These are phyloP conservation scores for Erigeron philadelphicus DNA, from an alignment of 140 eudicot species.

Conservation along the genomic window DNA sequence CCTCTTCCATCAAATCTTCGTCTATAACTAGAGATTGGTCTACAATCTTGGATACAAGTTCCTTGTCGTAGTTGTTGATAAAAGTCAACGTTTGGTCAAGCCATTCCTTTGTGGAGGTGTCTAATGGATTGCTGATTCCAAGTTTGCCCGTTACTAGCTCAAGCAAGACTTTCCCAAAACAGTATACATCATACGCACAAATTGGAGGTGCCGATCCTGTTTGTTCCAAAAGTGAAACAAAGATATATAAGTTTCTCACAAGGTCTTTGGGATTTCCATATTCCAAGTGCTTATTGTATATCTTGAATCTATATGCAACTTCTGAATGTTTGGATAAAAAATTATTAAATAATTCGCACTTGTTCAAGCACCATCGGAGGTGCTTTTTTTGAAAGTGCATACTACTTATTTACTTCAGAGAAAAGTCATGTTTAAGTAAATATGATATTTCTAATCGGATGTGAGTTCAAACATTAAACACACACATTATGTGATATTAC, in stretches of 20 bases:
- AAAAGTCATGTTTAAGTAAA: background rate
- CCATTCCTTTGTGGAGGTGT: conserved; percentile 48
- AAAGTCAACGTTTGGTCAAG: conserved; percentile 41
- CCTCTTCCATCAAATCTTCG: conserved; percentile 77
- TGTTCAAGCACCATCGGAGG: too few relatives aligned
- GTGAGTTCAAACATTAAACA: background rate
- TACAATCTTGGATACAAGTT: conserved; percentile 47
- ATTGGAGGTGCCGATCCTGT: conserved; percentile 48
- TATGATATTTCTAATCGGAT: background rate
- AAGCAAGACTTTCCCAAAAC: conserved; percentile 76
- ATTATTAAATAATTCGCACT: too few relatives aligned
- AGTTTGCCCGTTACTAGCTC: conserved; percentile 79
- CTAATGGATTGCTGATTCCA: conserved; percentile 55
- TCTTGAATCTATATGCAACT: too few relatives aligned
- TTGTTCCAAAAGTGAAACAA: conserved; percentile 1
- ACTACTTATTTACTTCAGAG: background rate
- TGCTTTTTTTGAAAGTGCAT: too few relatives aligned
- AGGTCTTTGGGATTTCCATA: too few relatives aligned
- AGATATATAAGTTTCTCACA: conserved; percentile 5
- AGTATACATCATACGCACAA: conserved; percentile 74
- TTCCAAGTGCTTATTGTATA: too few relatives aligned
- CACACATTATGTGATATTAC: conserved; percentile 5
- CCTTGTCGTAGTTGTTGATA: conserved; percentile 67
- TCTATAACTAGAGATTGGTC: conserved; percentile 73
- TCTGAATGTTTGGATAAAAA: too few relatives aligned